Conservation (phyloP, 2,329 filamentous ascomycete species). For the Monilinia aucupariae region DNA sequence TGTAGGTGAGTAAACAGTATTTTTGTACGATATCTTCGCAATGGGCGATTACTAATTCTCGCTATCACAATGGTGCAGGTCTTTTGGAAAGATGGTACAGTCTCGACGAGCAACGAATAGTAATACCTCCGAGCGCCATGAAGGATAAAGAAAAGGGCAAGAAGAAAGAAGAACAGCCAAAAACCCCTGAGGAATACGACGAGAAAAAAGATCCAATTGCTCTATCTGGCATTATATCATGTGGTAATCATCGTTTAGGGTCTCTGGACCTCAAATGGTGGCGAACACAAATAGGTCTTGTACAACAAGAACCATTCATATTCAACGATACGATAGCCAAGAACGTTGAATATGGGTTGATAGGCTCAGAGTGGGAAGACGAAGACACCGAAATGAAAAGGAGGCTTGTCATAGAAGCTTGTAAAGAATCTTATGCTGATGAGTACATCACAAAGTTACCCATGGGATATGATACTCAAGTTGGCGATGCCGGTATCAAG, state of each 20-base stretch:
- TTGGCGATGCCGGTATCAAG: slow-evolving; percentile 73
- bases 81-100: slow-evolving; percentile 41
- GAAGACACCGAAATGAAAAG: slow-evolving; percentile 50
- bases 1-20: slow-evolving; percentile 25
- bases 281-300: slow-evolving; percentile 56
- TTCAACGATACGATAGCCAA: slow-evolving; percentile 61
- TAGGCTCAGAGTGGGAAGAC: slow-evolving; percentile 49
- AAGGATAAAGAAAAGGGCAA: slow-evolving; percentile 37
- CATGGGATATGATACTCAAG: slow-evolving; percentile 62
- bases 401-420: slow-evolving; percentile 57
- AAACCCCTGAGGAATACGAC: slow-evolving; percentile 29
- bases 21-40: neutral
- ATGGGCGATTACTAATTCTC: neutral
- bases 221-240: slow-evolving; percentile 48
- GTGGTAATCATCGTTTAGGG: slow-evolving; percentile 49
- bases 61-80: slow-evolving; percentile 8
- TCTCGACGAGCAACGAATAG: slow-evolving; percentile 17
- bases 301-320: slow-evolving; percentile 63
- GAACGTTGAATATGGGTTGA: slow-evolving; percentile 57
- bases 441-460: slow-evolving; percentile 63
- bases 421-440: slow-evolving; percentile 61
- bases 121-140: slow-evolving; percentile 15
- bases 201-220: slow-evolving; percentile 37
- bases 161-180: slow-evolving; percentile 35
- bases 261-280: slow-evolving; percentile 59